Base-by-base conservation (phyloP, 2,329 filamentous ascomycete genomes). In the Aspergillus clavatus region DNA sequence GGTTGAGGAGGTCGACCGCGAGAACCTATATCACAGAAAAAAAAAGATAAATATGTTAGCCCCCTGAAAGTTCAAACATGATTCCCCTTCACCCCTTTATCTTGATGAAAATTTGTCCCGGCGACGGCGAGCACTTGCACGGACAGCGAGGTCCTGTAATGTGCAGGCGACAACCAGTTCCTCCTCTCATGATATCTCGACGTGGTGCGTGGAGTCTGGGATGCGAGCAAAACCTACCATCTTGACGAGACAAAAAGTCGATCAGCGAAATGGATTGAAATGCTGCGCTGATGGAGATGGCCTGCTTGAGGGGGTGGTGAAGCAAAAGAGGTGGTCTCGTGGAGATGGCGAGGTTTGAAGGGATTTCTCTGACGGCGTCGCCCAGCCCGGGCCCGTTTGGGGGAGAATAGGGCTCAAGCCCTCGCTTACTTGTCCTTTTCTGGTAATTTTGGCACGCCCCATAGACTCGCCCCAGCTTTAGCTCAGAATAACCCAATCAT, bases 1-100 rank as follows among this genome's bases (percentile, higher is more conserved):
- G 93, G 89, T 98, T 97, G 78, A 98, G 86, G 71, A 98, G 90
- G 83, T 98, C 93, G 82, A 97, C 88, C 77, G 93, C 93, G 86
- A 98, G 89, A 95, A 97, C 91, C 93, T 97, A 72, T 61, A 46
- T 3, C 7, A 5, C 28, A 23, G 22, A 31, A 39, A 42, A 45
- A 23, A 46, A 39, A 42, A 45, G 23, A 46, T 44, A 44, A 45
- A 36, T 46, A 51, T 46, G 45, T 61, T 55, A 60, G 59, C 52
- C 7, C 48, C 52, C n/a, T n/a, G n/a, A 14, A 51, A 49, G 42
- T 43, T 39, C 45, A 40, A 33, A 35, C n/a, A n/a, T n/a, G n/a
- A n/a, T n/a, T n/a, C n/a, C n/a, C n/a, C n/a, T n/a, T n/a, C n/a
- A n/a, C n/a, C n/a, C n/a, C n/a, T 28, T 19, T 37, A 21, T 23